Evolutionary conservation across 768 basidiomycete genomes (phyloP).

Genomic region (Leccinum disarticulatum): DNA sequence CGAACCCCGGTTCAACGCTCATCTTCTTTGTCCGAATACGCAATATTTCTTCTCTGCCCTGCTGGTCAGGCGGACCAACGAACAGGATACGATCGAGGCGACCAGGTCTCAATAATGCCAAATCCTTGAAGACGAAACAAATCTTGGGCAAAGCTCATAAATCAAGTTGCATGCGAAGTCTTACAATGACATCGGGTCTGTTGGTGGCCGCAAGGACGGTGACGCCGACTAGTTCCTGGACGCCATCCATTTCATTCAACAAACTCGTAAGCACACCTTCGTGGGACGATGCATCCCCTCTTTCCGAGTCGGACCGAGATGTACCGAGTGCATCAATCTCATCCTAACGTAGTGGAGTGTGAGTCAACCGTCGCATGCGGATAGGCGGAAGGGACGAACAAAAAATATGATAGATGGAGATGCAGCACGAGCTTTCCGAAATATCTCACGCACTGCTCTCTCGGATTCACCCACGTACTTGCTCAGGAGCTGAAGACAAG

Average conservation of each 20-base stretch:
- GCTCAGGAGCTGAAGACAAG: slow-evolving; percentile 71
- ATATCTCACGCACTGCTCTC: slow-evolving; percentile 90
- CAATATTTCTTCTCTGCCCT: slow-evolving; percentile 82
- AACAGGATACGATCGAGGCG: slow-evolving; percentile 92
- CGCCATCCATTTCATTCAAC: slow-evolving; percentile 98
- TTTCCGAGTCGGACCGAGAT: slow-evolving; percentile 59
- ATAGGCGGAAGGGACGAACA: slow-evolving; percentile 44
- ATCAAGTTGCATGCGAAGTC: slow-evolving; percentile 30
- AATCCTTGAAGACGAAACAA: slow-evolving; percentile 56
- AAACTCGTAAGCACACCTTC: slow-evolving; percentile 92
- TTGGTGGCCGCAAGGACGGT: slow-evolving; percentile 96
- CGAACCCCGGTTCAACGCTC: slow-evolving; percentile 71
- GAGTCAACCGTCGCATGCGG: neutral
- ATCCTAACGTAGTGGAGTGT: slow-evolving; percentile 56
- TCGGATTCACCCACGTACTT: slow-evolving; percentile 99
- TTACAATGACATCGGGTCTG: slow-evolving; percentile 85
- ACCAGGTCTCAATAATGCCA: slow-evolving; percentile 93
- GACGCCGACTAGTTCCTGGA: slow-evolving; percentile 93
- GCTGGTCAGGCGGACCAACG: slow-evolving; percentile 86
- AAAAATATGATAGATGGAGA: slow-evolving; percentile 97
- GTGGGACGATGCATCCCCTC: slow-evolving; percentile 57
- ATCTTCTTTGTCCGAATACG: slow-evolving; percentile 74
- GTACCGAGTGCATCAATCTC: slow-evolving; percentile 94
- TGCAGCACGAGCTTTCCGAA: slow-evolving; percentile 90
- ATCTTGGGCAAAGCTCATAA: neutral